These are phyloP conservation scores for Suillus paluster DNA, from an alignment of 768 basidiomycete species.

Conservation along the genomic window DNA sequence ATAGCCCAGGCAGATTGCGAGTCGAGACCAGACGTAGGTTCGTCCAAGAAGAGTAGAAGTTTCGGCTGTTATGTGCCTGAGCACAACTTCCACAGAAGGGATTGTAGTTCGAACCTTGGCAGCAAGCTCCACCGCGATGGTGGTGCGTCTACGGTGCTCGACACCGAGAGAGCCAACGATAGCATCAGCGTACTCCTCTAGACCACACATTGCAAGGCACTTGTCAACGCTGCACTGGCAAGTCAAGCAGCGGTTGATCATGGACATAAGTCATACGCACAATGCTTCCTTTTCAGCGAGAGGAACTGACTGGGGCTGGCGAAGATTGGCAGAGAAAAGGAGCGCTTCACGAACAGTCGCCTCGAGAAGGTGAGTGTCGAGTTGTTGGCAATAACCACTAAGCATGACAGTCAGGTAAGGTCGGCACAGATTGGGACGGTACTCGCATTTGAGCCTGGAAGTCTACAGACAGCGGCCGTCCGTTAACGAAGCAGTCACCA, in stretches of 20 bases:
- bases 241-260: neutral
- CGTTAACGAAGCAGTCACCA: conserved; percentile 58
- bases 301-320: conserved; percentile 68
- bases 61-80: conserved; percentile 30
- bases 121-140: conserved; percentile 59
- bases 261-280: conserved; percentile 40
- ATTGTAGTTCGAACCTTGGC: conserved; percentile 44
- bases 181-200: conserved; percentile 60
- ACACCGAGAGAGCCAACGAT: conserved; percentile 54
- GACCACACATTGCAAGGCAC: conserved; percentile 61
- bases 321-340: conserved; percentile 71
- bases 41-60: conserved; percentile 55
- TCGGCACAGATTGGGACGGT: conserved; percentile 20
- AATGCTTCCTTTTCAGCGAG: conserved; percentile 75
- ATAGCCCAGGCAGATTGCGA: conserved; percentile 52
- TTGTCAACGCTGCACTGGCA: conserved; percentile 45
- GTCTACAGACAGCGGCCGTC: conserved; percentile 51
- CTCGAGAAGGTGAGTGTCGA: conserved; percentile 74
- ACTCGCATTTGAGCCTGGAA: conserved; percentile 62
- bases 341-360: conserved; percentile 79
- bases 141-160: conserved; percentile 54
- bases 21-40: conserved; percentile 55
- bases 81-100: neutral
- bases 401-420: conserved; percentile 5
- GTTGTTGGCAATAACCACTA: conserved; percentile 82